Base-by-base conservation (phyloP, 2,329 filamentous ascomycete species). In the Zasmidium citrigriseum region DNA sequence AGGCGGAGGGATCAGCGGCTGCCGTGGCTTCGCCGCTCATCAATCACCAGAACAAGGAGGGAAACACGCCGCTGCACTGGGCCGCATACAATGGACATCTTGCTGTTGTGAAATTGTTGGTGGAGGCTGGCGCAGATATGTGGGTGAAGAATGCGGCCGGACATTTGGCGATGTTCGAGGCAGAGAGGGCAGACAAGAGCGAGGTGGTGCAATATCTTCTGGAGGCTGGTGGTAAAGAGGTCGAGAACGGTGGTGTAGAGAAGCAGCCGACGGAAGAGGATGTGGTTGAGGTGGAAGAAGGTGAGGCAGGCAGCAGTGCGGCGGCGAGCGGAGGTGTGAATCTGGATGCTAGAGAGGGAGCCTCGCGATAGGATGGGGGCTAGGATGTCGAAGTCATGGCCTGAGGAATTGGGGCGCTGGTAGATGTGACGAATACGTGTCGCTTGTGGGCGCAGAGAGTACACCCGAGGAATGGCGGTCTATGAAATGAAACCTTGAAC, bases 1-100 rank as follows among this genome's bases (percentile, higher is more conserved):
- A n/a, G n/a, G n/a, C n/a, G n/a, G n/a, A n/a, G n/a, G n/a, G n/a
- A n/a, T n/a, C n/a, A n/a, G n/a, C n/a, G n/a, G n/a, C n/a, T n/a
- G n/a, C 29, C n/a, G 46, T 55, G 16, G 29, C 48, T 4, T 49
- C 54, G 20, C 52, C 80, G 0, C 86, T 88, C 65, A 74, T 92
- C 22, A 89, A 91, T 67, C 79, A 82, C 2, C 81, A 84, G 61
- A 99, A 99, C 70, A 80, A 86, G 61, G 88, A 89, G 47, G 93
- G 92, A 46, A 98, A 97, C 78, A 97, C 93, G 0, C 85, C 91
- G 0, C 80, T 99, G 58, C 95, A 99, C 77, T 98, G 93, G 93
- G 93, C 93, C 0, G 90, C 91, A 0, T 79, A 97, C 55, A 95
- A 96, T 55, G 93, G 93, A 1, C 93, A 97, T 69, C 78, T 98